These are phyloP conservation scores for Clavaria fumosa DNA, from an alignment of 768 basidiomycete species.

Conservation along the genomic window DNA sequence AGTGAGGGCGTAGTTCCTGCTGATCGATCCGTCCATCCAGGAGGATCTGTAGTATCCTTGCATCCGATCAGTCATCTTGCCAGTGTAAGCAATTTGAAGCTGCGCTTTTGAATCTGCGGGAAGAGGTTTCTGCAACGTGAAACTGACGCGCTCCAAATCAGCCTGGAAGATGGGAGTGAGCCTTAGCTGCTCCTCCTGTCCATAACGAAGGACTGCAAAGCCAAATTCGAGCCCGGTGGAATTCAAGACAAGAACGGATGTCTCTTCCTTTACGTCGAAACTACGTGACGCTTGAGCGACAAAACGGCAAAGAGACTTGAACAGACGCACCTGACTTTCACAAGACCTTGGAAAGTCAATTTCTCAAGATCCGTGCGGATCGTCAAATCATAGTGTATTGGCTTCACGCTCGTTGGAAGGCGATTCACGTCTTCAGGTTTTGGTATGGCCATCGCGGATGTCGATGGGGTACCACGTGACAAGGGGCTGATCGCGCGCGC, in stretches of 20 bases:
- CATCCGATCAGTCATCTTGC: constrained; percentile 56
- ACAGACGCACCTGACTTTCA: constrained; percentile 44
- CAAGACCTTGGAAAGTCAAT: constrained; percentile 64
- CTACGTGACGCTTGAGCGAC: constrained; percentile 19
- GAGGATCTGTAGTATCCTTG: constrained; percentile 69
- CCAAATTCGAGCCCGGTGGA: constrained; percentile 42
- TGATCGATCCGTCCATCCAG: constrained; percentile 47
- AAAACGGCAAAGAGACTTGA: neutral
- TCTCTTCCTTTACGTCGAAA: constrained; percentile 46
- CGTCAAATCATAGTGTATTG: constrained; percentile 65
- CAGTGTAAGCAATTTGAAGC: constrained; percentile 55
- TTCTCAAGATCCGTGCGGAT: constrained; percentile 70
- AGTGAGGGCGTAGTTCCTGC: constrained; percentile 62
- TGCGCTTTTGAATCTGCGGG: constrained; percentile 55
- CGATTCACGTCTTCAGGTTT: too few relatives aligned
- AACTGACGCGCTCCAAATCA: constrained; percentile 45
- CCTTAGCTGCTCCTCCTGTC: constrained; percentile 35
- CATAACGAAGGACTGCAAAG: constrained; percentile 38
- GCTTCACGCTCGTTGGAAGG: constrained; percentile 50
- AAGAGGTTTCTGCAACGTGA: constrained; percentile 42
- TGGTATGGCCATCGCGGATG: too few relatives aligned
- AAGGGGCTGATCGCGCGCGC: too few relatives aligned
- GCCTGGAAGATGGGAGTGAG: constrained; percentile 39
- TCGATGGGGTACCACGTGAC: too few relatives aligned
- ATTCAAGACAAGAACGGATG: constrained; percentile 52